These are phyloP conservation scores for Bjerkandera adusta DNA, from an alignment of 1,284 basidiomycete species.

Conservation along the genomic window DNA sequence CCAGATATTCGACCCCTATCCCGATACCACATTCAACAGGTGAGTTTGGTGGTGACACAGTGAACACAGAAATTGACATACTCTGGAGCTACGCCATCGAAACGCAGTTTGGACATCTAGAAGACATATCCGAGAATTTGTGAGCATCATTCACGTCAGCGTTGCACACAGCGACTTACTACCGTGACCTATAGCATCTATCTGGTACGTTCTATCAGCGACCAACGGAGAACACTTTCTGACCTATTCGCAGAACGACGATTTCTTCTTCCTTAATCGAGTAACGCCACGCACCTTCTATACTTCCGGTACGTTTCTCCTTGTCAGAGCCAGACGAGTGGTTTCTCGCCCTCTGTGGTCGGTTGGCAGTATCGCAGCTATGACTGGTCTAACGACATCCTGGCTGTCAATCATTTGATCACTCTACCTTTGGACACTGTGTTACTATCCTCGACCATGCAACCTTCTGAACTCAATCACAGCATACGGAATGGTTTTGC, in stretches of 20 bases:
- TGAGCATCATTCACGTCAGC: too few relatives aligned
- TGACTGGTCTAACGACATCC: too few relatives aligned
- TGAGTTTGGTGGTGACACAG: slow-evolving; percentile 2
- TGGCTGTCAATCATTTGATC: not conserved
- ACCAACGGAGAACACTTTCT: too few relatives aligned
- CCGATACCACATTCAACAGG: slow-evolving; percentile 28
- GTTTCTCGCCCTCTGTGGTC: not conserved
- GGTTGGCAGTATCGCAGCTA: not conserved
- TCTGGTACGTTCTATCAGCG: slow-evolving; percentile 19
- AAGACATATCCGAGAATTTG: slow-evolving; percentile 27
- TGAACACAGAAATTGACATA: not conserved
- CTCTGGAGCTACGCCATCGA: slow-evolving; percentile 28
- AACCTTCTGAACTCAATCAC: not conserved
- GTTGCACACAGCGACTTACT: too few relatives aligned
- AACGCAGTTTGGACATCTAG: slow-evolving; percentile 27
- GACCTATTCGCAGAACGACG: slow-evolving; percentile 26
- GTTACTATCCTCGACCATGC: not conserved
- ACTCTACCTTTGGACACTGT: not conserved
- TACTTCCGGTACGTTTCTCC: slow-evolving; percentile 28
- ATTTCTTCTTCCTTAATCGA: slow-evolving; percentile 25
- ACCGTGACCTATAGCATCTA: slow-evolving; percentile 21
- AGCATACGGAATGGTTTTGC: slow-evolving; percentile 33
- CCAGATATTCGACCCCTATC: slow-evolving; percentile 27
- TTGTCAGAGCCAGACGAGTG: too few relatives aligned
- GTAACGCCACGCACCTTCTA: slow-evolving; percentile 27